phyloP scores from a whole-genome alignment of 805 yeast species.

The Zygoascus tannicola region DNA sequence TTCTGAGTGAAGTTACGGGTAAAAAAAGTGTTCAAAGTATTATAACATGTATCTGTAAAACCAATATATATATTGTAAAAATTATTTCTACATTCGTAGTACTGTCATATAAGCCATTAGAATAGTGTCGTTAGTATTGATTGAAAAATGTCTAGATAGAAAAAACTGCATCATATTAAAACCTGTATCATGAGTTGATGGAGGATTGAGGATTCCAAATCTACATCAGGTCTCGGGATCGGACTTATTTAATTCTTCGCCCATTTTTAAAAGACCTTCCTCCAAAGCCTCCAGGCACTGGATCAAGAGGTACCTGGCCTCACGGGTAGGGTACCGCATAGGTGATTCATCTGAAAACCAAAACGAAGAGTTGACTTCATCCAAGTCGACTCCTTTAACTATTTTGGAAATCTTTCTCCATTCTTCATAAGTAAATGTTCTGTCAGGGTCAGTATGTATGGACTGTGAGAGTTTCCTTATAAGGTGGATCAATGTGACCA shows the following conservation, averaged over 20 bases:
- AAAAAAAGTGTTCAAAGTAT: too few species aligned
- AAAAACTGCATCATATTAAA: too few species aligned
- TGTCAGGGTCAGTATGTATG: slow-evolving; percentile 26
- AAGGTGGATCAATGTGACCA: slow-evolving; percentile 5
- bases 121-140: too few species aligned
- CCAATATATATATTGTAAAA: too few species aligned
- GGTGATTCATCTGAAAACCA: slow-evolving; percentile 69
- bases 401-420: slow-evolving; percentile 38
- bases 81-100: too few species aligned
- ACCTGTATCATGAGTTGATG: too few species aligned
- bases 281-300: slow-evolving; percentile 8
- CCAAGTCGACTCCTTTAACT: slow-evolving; percentile 5
- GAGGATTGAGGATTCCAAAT: too few species aligned
- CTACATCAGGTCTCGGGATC: too few species aligned
- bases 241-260: background rate
- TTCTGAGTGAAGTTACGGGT: too few species aligned
- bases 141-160: too few species aligned
- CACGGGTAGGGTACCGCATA: slow-evolving; percentile 55
- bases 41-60: too few species aligned
- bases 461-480: slow-evolving; percentile 4
- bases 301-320: slow-evolving; percentile 47
- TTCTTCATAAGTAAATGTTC: slow-evolving; percentile 40
- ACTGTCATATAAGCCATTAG: too few species aligned
- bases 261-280: background rate
- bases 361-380: slow-evolving; percentile 29